Conservation (phyloP, 2,329 filamentous ascomycete genomes). For the Celoporthe dispersa region DNA sequence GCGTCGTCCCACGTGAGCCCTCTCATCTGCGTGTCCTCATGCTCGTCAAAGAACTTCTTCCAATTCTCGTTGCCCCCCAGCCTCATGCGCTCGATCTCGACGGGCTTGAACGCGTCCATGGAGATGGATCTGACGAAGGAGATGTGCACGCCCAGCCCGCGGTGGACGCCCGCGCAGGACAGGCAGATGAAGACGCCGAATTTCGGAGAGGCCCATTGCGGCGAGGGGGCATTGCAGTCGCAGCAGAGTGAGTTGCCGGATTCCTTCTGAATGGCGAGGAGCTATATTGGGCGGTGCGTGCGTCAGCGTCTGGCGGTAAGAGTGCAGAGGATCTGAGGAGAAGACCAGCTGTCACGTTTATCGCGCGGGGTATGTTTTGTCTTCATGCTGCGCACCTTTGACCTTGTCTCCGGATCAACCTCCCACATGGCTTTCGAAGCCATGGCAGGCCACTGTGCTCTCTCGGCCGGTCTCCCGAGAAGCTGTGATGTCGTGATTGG, state of each 20-base stretch:
- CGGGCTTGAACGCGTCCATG: conserved; percentile 97
- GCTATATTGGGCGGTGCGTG: conserved; percentile 54
- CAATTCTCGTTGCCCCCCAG: conserved; percentile 87
- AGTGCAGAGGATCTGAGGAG: not conserved
- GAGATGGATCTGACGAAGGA: conserved; percentile 97
- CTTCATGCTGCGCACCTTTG: conserved; percentile 67
- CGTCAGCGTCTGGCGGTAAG: conserved; percentile 13
- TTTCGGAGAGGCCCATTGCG: conserved; percentile 97
- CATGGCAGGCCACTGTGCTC: conserved; percentile 46
- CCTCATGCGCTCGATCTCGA: conserved; percentile 93
- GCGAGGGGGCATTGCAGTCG: conserved; percentile 93
- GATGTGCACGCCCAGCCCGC: conserved; percentile 94
- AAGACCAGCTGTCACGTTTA: conserved; percentile 7
- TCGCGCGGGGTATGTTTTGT: not conserved
- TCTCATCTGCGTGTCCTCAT: conserved; percentile 67
- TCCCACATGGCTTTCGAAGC: conserved; percentile 91
- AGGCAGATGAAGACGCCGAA: conserved; percentile 99
- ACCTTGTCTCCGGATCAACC: conserved; percentile 95
- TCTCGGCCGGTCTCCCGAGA: conserved; percentile 10
- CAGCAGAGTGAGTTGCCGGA: conserved; percentile 89
- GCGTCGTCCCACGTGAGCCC: conserved; percentile 81
- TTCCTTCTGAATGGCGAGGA: conserved; percentile 88
- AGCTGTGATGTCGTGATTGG: conserved; percentile 2
- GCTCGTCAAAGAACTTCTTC: conserved; percentile 82
- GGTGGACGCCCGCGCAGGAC: conserved; percentile 91